Base-by-base conservation (phyloP, 768 basidiomycete genomes). In the Termitomyces sp. region DNA sequence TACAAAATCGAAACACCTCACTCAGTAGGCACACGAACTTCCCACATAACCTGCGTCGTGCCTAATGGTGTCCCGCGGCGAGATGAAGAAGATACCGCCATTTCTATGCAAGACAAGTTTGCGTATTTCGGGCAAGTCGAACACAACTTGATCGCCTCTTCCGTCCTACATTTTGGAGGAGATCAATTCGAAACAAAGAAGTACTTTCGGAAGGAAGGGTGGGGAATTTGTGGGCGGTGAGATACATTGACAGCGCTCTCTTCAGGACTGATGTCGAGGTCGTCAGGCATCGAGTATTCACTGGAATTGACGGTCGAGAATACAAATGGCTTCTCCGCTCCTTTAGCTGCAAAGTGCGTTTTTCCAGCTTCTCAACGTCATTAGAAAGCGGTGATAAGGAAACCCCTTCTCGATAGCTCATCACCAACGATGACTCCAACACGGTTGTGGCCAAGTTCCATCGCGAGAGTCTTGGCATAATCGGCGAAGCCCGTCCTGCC, bases 91-190 rank as follows among this genome's bases (percentile, higher is more conserved):
- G 37, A 53, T 12, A n/a, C 23, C 16, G 10, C 19, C 10, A n/a
- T 37, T 7, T 50, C 54, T 12, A 59, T 61, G 61, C 52, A 50
- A n/a, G 58, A 61, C 16, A 61, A 27, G 34, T 61, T 61, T 27
- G 57, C 27, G 14, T 41, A 56, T 50, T 38, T 62, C 2, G 63
- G 54, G 23, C 25, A 57, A 32, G 47, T 62, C 42, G 53, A 60
- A 35, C 46, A 55, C 32, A 58, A 53, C 34, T 0, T 21, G 5
- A 27, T 60, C 7, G 35, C 31, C n/a, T 66, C 73, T 0, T 68
- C 72, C 4, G 66, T 58, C 29, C 60, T 77, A 34, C 65, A 63
- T 2, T 68, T 72, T 32, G 58, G 66, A 5, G 72, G 66, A 2
- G 42, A 57, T 14, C 67, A 66, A 17, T 56, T 70, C 44, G 50